phyloP scores from a whole-genome alignment of 202 grass and related monocot species.

The Zizania palustris region DNA sequence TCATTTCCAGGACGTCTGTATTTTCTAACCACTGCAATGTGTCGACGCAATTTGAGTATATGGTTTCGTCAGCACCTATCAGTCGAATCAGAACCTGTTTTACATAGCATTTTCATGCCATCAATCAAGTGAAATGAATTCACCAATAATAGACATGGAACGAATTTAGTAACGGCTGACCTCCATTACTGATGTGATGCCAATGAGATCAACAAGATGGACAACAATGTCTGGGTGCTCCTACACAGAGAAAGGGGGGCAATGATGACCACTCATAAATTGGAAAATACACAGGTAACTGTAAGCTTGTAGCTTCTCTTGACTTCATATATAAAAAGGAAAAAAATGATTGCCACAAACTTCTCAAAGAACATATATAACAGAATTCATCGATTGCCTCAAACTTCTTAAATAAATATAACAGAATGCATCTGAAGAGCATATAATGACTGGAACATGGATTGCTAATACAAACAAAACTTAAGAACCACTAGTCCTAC shows the following conservation, averaged over 20 bases:
- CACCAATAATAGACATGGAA: conserved; percentile 29
- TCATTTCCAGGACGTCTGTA: conserved; percentile 79
- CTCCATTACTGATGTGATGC: conserved; percentile 92
- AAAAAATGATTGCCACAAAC: neutral
- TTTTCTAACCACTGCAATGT: conserved; percentile 81
- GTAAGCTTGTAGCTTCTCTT: neutral
- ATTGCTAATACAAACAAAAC: conserved; percentile 8
- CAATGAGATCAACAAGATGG: conserved; percentile 85
- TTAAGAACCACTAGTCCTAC: neutral
- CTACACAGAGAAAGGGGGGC: conserved; percentile 36
- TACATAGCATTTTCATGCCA: conserved; percentile 27
- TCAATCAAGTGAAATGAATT: conserved; percentile 37
- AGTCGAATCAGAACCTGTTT: conserved; percentile 85
- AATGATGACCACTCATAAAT: conserved; percentile 7
- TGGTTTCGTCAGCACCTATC: conserved; percentile 85
- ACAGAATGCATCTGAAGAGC: conserved; percentile 1
- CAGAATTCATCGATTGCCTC: too few species aligned
- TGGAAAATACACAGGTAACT: conserved; percentile 16
- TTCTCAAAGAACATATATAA: neutral
- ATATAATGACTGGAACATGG: conserved; percentile 16
- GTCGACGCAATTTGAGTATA: conserved; percentile 71
- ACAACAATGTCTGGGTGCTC: conserved; percentile 70
- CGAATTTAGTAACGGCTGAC: conserved; percentile 34
- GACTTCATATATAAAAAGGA: conserved; percentile 13
- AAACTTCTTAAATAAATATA: neutral